Percentiles rank a stretch among this genome's conserved stretches.
Conservation (phyloP, 2,329 filamentous ascomycete species). For the Fusarium newnesense region DNA sequence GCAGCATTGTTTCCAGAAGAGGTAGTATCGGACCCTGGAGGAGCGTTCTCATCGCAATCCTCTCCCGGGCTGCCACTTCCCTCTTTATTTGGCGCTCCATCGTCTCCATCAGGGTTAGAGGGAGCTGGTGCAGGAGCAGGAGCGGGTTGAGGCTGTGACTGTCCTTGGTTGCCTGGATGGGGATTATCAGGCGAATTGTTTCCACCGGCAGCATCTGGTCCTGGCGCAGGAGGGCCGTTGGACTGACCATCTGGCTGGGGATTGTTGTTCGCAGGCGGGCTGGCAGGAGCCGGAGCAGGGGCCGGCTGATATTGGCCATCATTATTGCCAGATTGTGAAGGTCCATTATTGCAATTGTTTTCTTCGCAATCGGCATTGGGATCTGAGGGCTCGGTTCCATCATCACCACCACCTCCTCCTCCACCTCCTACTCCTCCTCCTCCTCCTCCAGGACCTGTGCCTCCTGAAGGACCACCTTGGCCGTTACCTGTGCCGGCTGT, state of each 20-base stretch:
- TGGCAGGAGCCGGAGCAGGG: neutral
- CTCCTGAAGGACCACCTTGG: neutral
- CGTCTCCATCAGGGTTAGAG: neutral
- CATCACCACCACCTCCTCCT: neutral
- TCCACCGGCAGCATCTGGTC: neutral
- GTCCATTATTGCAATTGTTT: neutral
- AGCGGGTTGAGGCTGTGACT: conserved; percentile 5
- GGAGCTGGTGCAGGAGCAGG: neutral
- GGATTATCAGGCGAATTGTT: neutral
- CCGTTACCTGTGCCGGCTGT: neutral
- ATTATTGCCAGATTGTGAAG: neutral
- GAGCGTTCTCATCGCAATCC: conserved; percentile 4
- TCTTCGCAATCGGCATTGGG: neutral
- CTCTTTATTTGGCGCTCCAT: neutral
- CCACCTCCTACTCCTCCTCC: neutral
- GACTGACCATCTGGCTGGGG: neutral
- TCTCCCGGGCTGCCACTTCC: neutral
- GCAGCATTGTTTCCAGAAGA: neutral
- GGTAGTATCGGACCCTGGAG: neutral
- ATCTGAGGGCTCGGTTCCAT: neutral
- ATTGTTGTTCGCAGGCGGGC: neutral
- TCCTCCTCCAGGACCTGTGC: neutral
- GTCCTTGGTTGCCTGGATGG: neutral
- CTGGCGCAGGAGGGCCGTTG: neutral
- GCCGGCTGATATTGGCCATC: neutral